Evolutionary conservation across 805 yeast genomes (phyloP).

Genomic region (Starmerella lactis-condensi): DNA sequence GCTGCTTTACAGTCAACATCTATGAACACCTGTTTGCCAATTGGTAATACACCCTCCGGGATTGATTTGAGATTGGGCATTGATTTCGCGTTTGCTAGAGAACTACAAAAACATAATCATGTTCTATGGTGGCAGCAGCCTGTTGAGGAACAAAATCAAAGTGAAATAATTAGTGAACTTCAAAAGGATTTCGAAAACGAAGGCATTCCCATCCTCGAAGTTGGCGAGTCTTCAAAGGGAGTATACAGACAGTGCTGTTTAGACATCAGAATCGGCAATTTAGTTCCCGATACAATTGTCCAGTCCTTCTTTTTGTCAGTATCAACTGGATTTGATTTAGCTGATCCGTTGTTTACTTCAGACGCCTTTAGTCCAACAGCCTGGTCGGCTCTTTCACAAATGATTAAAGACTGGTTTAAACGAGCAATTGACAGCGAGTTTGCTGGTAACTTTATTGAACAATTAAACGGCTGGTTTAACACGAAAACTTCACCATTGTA

Average conservation of each 20-base stretch:
- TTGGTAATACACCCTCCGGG: constrained; percentile 57
- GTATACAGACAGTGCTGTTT: constrained; percentile 57
- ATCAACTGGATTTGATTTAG: constrained; percentile 19
- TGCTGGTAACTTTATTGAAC: constrained; percentile 40
- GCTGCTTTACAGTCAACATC: constrained; percentile 46
- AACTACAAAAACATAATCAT: constrained; percentile 41
- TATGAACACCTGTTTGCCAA: constrained; percentile 59
- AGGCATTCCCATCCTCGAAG: neutral
- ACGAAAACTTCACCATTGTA: constrained; percentile 53
- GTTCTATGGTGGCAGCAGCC: constrained; percentile 84
- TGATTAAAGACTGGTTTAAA: constrained; percentile 79
- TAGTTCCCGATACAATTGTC: constrained; percentile 69
- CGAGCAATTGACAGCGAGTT: constrained; percentile 61
- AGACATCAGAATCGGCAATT: constrained; percentile 60
- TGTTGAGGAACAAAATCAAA: constrained; percentile 27
- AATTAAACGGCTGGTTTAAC: constrained; percentile 74
- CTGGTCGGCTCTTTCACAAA: constrained; percentile 42
- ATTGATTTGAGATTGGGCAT: constrained; percentile 62
- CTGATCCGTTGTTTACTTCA: constrained; percentile 26
- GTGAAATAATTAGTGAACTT: constrained; percentile 48
- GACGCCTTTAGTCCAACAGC: constrained; percentile 71
- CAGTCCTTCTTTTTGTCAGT: constrained; percentile 45
- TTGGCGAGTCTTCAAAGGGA: neutral
- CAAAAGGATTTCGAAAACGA: neutral
- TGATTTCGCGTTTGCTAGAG: constrained; percentile 74